phyloP scores from a whole-genome alignment of 2,329 filamentous ascomycete genomes.

The Teratosphaeriaceae sp. region DNA sequence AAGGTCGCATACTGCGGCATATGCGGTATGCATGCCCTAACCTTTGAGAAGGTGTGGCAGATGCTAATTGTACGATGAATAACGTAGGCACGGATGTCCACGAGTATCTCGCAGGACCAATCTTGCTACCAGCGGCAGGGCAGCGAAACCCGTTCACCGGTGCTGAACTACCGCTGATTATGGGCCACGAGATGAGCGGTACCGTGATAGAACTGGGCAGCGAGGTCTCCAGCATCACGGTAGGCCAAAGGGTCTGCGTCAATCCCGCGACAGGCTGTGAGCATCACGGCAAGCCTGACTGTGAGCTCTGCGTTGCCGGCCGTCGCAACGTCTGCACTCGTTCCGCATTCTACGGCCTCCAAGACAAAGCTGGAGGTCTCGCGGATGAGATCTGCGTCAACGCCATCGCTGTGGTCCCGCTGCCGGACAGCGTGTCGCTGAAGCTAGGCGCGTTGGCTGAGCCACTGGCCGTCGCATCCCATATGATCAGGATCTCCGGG shows the following conservation, averaged over 20 bases:
- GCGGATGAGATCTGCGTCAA: constrained; percentile 48
- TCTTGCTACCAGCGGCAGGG: not conserved
- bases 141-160: constrained; percentile 33
- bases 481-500: constrained; percentile 48
- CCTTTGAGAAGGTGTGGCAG: not conserved
- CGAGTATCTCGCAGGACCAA: constrained; percentile 1
- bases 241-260: constrained; percentile 52
- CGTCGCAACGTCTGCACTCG: constrained; percentile 53
- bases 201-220: constrained; percentile 51
- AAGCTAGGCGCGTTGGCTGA: constrained; percentile 55
- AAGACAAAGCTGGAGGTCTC: constrained; percentile 48
- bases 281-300: constrained; percentile 43
- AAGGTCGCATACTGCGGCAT: constrained; percentile 2
- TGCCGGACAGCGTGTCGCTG: constrained; percentile 48
- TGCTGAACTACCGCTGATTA: constrained; percentile 50
- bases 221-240: constrained; percentile 22
- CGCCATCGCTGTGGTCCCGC: constrained; percentile 40
- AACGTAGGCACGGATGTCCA: constrained; percentile 1
- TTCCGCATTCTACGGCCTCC: constrained; percentile 41
- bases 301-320: constrained; percentile 47
- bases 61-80: not conserved
- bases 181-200: constrained; percentile 62
- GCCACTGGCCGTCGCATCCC: constrained; percentile 58
- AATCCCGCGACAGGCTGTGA: constrained; percentile 37
- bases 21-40: not conserved